Conservation (phyloP, 352 stramenopile genomes). For the Phytophthora colocasiae region DNA sequence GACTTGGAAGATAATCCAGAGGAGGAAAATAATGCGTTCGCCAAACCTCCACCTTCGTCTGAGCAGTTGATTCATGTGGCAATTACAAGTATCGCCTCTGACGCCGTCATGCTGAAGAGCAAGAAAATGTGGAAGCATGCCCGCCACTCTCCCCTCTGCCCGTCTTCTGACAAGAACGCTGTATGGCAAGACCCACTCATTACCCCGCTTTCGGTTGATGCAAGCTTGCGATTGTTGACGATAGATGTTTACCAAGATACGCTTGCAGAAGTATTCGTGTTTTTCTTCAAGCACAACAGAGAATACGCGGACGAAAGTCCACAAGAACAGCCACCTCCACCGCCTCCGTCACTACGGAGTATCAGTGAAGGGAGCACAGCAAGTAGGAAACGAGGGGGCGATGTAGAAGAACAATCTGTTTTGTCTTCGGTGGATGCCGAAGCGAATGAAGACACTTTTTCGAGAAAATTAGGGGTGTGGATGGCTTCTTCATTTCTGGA, state of each 20-base stretch:
- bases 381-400: slow-evolving; percentile 24
- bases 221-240: slow-evolving; percentile 68
- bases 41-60: slow-evolving; percentile 33
- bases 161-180: slow-evolving; percentile 42
- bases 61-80: slow-evolving; percentile 71
- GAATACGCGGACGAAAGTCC: slow-evolving; percentile 23
- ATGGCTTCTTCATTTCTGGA: slow-evolving; percentile 67
- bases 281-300: slow-evolving; percentile 70
- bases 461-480: slow-evolving; percentile 64
- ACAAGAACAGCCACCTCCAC: slow-evolving; percentile 15
- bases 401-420: slow-evolving; percentile 38
- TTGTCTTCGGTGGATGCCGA: slow-evolving; percentile 42
- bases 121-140: slow-evolving; percentile 52
- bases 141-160: slow-evolving; percentile 44
- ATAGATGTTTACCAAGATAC: slow-evolving; percentile 85
- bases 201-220: slow-evolving; percentile 75
- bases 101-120: slow-evolving; percentile 71
- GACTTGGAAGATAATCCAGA: slow-evolving; percentile 27
- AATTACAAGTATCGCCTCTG: slow-evolving; percentile 75
- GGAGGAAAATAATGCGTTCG: slow-evolving; percentile 3
- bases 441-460: slow-evolving; percentile 47
- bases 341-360: slow-evolving; percentile 34
- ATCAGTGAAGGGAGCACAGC: slow-evolving; percentile 35
- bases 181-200: slow-evolving; percentile 82
- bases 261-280: slow-evolving; percentile 76